Percentiles rank a stretch among this genome's conserved stretches.
Evolutionary conservation across 495 filamentous ascomycete species (phyloP).

Genomic region (Talaromyces ruber): DNA sequence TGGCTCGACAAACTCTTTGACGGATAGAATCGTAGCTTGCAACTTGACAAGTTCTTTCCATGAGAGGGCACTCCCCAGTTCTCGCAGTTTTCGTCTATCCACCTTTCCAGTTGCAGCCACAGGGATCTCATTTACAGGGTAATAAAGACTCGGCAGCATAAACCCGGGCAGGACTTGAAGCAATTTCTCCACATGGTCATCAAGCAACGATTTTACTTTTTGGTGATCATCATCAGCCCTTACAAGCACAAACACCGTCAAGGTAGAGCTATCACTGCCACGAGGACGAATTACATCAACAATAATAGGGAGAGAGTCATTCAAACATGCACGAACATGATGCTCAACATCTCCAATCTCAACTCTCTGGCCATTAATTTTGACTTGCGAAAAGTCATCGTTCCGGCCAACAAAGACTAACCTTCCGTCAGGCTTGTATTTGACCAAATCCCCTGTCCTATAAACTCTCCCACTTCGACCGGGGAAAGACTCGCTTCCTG

Average conservation of each 20-base stretch:
- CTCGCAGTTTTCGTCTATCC: neutral
- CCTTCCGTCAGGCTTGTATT: neutral
- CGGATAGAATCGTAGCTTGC: neutral
- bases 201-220: neutral
- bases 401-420: neutral
- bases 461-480: neutral
- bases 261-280: neutral
- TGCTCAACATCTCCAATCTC: neutral
- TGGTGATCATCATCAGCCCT: neutral
- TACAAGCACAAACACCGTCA: neutral
- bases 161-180: neutral
- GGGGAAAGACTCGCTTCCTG: neutral
- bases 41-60: neutral
- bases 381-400: neutral
- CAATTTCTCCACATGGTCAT: neutral
- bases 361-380: neutral
- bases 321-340: neutral
- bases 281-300: neutral
- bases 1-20: neutral
- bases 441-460: neutral
- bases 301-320: neutral
- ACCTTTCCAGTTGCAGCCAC: neutral
- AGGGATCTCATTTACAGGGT: neutral
- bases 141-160: neutral
- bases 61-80: neutral